Evolutionary conservation across 352 stramenopile genomes (phyloP), one percentile per base, ranked within the genome.

Genomic region (Pythium biforme): DNA sequence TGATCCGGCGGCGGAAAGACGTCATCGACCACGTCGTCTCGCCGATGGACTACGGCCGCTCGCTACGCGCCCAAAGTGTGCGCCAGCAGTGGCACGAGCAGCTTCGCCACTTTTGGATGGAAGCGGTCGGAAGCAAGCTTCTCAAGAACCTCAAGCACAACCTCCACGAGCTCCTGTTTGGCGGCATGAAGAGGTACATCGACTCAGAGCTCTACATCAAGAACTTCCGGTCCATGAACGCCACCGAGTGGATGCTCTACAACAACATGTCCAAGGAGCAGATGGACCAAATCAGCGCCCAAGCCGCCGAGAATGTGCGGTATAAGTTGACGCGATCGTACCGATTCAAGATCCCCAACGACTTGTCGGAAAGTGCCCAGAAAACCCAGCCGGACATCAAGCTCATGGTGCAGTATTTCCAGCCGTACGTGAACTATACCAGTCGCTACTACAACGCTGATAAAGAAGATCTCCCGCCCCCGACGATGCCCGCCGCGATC

Each of bases 21-120:
- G 25, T 86, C 26, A 66, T 86, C 47, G 83, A 85, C 67, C 80
- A 83, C 27, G 62, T 84, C 40, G 71, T 88, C 27, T 79, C 76
- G 23, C 75, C 76, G 0, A 74, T 75, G 63, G 68, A 78, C 49
- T 71, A 76, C 20, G 79, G 79, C 3, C 37, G 17, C 5, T 77
- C 73, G 26, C 14, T 74, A 8, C 59, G 73, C 17, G 69, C 75
- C 15, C 68, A 59, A 19, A 74, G 71, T 27, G 63, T 77, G 14
- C 73, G 73, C 34, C 59, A 56, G 9, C 66, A 70, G 33, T 70
- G 68, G 25, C 75, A 81, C 49, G 74, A 74, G 59, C 70, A 72
- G 26, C 14, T 67, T 0, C 25, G 54, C 2, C 74, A 70, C 47
- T 88, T 79, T 68, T 58, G 81, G n/a, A 55, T 59, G 20, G 69